A percentile compares a stretch with the other conserved stretches of the same genome.
Conservation (phyloP, 257 asterid species). For the Coffea canephora region DNA sequence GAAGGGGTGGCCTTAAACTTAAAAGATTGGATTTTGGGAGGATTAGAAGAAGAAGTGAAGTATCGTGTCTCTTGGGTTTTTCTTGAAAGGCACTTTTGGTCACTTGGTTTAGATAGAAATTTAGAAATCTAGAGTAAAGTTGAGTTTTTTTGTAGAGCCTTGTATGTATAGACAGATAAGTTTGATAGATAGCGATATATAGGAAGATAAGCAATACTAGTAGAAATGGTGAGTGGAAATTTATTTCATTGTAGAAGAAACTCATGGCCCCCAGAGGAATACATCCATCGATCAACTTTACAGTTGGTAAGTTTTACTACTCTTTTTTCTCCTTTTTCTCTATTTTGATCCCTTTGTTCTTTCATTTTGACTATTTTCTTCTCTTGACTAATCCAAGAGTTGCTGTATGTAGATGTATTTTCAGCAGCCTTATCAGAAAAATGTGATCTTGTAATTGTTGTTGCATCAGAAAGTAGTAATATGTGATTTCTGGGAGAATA, state of each 20-base stretch:
- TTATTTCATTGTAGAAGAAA: constrained; percentile 79
- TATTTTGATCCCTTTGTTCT: not conserved
- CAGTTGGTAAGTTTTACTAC: constrained; percentile 66
- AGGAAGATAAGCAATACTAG: not conserved
- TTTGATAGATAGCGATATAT: not conserved
- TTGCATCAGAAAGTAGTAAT: not conserved
- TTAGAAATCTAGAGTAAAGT: constrained; percentile 20
- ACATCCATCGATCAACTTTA: constrained; percentile 70
- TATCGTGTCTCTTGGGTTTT: constrained; percentile 20
- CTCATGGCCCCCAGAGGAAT: constrained; percentile 98
- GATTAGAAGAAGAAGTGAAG: constrained; percentile 31
- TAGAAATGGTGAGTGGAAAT: constrained; percentile 79
- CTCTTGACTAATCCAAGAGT: not conserved
- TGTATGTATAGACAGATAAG: not conserved
- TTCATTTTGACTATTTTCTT: too few species aligned
- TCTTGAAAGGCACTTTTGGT: constrained; percentile 16
- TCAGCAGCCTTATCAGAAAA: not conserved
- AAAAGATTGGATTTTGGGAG: constrained; percentile 40
- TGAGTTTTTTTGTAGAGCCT: constrained; percentile 20
- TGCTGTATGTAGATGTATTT: not conserved
- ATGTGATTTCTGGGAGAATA: not conserved
- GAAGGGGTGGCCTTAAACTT: constrained; percentile 36
- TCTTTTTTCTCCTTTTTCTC: not conserved
- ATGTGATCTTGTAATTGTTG: not conserved
- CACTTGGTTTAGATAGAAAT: constrained; percentile 19